Evolutionary conservation across 805 yeast species (phyloP), one percentile per base, ranked within the genome.

Genomic region (Teunomyces gatunensis): DNA sequence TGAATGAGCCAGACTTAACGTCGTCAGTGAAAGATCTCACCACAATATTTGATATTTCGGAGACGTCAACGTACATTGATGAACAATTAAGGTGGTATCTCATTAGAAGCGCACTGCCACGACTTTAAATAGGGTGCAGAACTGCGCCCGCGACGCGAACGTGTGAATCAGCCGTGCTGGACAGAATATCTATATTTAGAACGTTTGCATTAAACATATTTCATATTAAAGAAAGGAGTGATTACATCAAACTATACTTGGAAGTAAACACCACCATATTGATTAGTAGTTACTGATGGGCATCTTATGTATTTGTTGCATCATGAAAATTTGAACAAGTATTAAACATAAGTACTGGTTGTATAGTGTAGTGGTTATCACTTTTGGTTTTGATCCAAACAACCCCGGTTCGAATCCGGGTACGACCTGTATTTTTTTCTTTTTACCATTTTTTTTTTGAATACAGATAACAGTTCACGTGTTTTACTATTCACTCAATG

Each of bases 381-480:
- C 87, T 75, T 75, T 80, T 80, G 86, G 86, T 82, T 82, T 79
- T 82, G 87, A 82, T 82, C 87, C 87, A 80, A 68, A 74, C 82
- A 80, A 82, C 87, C 85, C 86, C 86, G 81, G 87, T 83, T 83
- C 87, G 87, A 83, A 80, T 80, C 87, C 87, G 87, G 87, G 87
- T 79, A 80, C 79, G 87, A 81, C 85, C 87, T 81, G 20, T 18
- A 18, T 28, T 41, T 55, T 59, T 63, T 50, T 25, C 10, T 6
- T 10, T 11, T 9, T 39, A 18, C 12, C 37, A 15, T 17, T 12
- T 13, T 27, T 36, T 29, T 18, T 13, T 6, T n/a, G 15, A n/a
- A n/a, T 5, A 13, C 4, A 30, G 34, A n/a, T 10, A n/a, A 30
- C n/a, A n/a, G 17, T 30, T 9, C 34, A 32, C 34, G 34, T 18